Evolutionary conservation across 768 basidiomycete species (phyloP), one percentile per base, ranked within the genome.

Genomic region (Suillus americanus): DNA sequence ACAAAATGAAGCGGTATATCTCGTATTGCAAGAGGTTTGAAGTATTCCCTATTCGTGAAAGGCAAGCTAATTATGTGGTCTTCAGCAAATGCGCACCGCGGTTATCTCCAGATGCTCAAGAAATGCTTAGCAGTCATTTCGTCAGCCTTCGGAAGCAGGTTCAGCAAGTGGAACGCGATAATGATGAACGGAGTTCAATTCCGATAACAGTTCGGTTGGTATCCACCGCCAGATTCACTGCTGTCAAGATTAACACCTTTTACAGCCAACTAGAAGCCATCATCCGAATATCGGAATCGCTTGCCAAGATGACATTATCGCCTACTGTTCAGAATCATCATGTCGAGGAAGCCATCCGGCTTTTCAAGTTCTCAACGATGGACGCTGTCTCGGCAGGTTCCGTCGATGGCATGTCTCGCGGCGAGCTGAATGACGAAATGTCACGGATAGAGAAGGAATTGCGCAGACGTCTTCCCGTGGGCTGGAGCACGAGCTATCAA

Each of bases 301-400:
- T 98, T 23, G 96, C 97, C 14, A 99, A 99, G 73, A 86, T 98
- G 78, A 95, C 95, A 3, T 82, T 99, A 18, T 90, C 91, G 0
- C 83, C 94, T 0, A 84, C 89, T 3, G 97, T 99, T 3, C 88
- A 90, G 71, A 90, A 90, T 56, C 90, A 96, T 73, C 96, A 99
- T 70, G 97, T 99, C 28, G 96, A 98, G 76, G 97, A 99, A 77
- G 93, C 97, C 7, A 98, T 99, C 70, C 91, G 97, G 12, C 78
- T 99, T 48, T 99, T 99, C 89, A 99, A 97, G 73, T 96, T 89
- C 79, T 98, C 96, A 10, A 99, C 97, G 3, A 99, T 99, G 97
- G 95, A 99, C 74, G 97, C 97, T 30, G 96, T 99, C 33, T 91
- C 92, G 14, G 95, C 95, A 0, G 96, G 97, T 14, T 90, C 93